These are phyloP conservation scores for Orbilia javanica DNA, from an alignment of 2,329 filamentous ascomycete species.

Conservation along the genomic window DNA sequence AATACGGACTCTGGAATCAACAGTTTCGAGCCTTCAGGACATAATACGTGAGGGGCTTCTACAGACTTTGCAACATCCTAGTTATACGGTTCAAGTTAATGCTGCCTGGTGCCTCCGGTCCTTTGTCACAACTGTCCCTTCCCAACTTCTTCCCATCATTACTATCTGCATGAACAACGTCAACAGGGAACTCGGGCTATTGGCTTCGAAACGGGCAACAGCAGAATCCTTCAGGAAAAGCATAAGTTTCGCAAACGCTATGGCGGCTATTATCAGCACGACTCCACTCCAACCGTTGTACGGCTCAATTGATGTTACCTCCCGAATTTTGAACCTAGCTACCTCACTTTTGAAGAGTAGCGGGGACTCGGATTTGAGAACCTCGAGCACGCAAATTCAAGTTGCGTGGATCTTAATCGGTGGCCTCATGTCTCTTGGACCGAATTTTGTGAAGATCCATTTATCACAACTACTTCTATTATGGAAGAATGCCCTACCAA, in stretches of 20 bases:
- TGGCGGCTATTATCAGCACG: constrained; percentile 90
- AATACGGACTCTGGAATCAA: constrained; percentile 83
- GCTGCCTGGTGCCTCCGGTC: constrained; percentile 86
- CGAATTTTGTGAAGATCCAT: constrained; percentile 99
- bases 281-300: constrained; percentile 89
- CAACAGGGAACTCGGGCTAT: constrained; percentile 82
- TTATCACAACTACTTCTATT: constrained; percentile 90
- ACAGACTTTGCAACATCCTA: constrained; percentile 92
- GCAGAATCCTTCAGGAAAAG: constrained; percentile 82
- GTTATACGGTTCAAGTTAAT: constrained; percentile 94
- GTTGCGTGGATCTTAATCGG: constrained; percentile 98
- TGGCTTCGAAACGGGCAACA: constrained; percentile 74
- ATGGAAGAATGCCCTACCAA: constrained; percentile 97
- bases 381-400: constrained; percentile 94
- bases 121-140: constrained; percentile 90
- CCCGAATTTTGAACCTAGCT: constrained; percentile 88
- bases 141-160: constrained; percentile 89
- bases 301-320: constrained; percentile 95
- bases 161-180: constrained; percentile 98
- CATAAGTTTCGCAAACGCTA: constrained; percentile 88
- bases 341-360: constrained; percentile 93
- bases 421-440: constrained; percentile 93
- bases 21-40: constrained; percentile 82
- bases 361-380: constrained; percentile 86
- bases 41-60: constrained; percentile 85